These are phyloP conservation scores for Venturia aucupariae DNA, from an alignment of 2,329 filamentous ascomycete genomes.

Conservation along the genomic window DNA sequence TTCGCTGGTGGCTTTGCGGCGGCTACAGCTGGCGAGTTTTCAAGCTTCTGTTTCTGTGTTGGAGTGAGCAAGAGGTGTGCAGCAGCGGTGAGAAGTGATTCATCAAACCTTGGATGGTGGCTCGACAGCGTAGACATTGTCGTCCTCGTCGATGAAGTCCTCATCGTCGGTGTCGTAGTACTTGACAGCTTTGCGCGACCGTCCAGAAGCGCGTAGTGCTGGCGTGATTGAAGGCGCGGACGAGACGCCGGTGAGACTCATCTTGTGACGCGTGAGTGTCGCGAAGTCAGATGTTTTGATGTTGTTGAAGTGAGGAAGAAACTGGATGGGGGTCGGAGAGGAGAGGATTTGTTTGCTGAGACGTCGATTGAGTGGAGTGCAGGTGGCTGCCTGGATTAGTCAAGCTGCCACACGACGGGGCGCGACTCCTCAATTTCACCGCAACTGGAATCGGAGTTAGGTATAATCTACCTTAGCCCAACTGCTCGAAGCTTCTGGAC, in stretches of 20 bases:
- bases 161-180: conserved; percentile 5
- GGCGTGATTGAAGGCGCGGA: background rate
- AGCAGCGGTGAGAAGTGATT: background rate
- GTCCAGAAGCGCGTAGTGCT: background rate
- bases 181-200: background rate
- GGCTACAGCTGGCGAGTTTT: background rate
- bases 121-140: background rate
- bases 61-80: background rate
- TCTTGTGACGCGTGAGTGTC: background rate
- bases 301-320: background rate
- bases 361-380: background rate
- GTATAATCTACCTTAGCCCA: too few relatives aligned
- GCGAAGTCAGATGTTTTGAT: background rate
- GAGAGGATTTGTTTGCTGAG: background rate
- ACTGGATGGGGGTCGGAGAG: too few relatives aligned
- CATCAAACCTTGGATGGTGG: background rate
- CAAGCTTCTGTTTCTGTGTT: background rate
- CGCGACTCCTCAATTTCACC: too few relatives aligned
- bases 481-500: too few relatives aligned
- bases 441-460: too few relatives aligned
- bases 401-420: too few relatives aligned
- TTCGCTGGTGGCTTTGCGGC: background rate
- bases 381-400: background rate
- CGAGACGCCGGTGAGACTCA: background rate
- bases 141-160: conserved; percentile 2